Conservation (phyloP, 2,329 filamentous ascomycete species). For the Pyrenophora seminiperda region DNA sequence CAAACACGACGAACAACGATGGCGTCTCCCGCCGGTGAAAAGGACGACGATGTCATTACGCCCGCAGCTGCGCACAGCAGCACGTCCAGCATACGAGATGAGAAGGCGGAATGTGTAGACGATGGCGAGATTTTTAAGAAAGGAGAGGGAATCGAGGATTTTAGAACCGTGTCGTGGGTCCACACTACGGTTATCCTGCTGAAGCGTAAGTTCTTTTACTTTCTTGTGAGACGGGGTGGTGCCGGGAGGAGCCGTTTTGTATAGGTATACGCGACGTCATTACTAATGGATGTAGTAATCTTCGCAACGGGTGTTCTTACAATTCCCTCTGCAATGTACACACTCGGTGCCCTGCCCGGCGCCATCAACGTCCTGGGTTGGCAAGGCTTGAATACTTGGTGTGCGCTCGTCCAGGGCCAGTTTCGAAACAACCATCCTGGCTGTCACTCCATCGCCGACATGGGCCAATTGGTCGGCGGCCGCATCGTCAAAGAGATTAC, state of each 20-base stretch:
- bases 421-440: slow-evolving; percentile 58
- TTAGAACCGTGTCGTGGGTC: slow-evolving; percentile 60
- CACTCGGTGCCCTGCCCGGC: slow-evolving; percentile 56
- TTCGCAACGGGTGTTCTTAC: slow-evolving; percentile 58
- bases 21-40: slow-evolving; percentile 26
- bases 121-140: slow-evolving; percentile 58
- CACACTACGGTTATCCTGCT: slow-evolving; percentile 59
- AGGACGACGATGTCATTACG: slow-evolving; percentile 31
- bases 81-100: slow-evolving; percentile 25
- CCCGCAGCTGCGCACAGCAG: slow-evolving; percentile 22
- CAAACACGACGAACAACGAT: slow-evolving; percentile 15
- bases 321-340: slow-evolving; percentile 56
- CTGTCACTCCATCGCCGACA: slow-evolving; percentile 62
- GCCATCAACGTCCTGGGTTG: slow-evolving; percentile 56
- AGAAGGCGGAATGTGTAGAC: slow-evolving; percentile 35
- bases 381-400: slow-evolving; percentile 57
- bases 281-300: slow-evolving; percentile 39
- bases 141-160: slow-evolving; percentile 55
- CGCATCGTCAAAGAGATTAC: slow-evolving; percentile 56
- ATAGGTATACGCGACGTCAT: background rate
- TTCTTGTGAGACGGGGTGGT: too few species aligned
- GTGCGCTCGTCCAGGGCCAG: slow-evolving; percentile 56
- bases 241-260: background rate
- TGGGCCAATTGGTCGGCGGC: slow-evolving; percentile 63
- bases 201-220: slow-evolving; percentile 45